These are phyloP conservation scores for Rutidosis leptorrhynchoides DNA, from an alignment of 129 eudicot species.

Conservation along the genomic window DNA sequence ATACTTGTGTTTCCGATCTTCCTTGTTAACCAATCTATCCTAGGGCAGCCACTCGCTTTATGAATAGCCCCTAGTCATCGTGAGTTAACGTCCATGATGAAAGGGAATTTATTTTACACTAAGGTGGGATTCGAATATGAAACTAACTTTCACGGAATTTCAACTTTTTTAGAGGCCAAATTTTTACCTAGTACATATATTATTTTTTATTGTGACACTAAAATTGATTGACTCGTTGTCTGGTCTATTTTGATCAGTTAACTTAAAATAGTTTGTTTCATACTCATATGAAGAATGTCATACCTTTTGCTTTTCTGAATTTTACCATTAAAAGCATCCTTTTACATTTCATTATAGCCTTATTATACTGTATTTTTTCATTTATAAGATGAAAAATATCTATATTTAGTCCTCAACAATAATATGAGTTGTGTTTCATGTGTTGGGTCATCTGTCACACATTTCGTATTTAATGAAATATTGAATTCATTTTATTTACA, in stretches of 20 bases:
- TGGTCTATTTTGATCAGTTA: slow-evolving; percentile 26
- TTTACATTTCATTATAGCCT: not conserved
- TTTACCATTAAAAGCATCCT: slow-evolving; percentile 29
- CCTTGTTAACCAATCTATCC: too few species aligned
- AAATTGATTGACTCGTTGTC: slow-evolving; percentile 23
- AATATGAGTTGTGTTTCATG: not conserved
- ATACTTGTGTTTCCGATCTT: too few species aligned
- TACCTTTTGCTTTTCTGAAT: slow-evolving; percentile 28
- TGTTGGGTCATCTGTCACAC: not conserved
- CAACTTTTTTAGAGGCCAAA: too few species aligned
- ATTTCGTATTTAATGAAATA: too few species aligned
- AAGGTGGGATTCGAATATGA: too few species aligned
- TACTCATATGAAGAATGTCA: slow-evolving; percentile 27
- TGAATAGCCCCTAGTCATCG: too few species aligned
- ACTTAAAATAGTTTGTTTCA: slow-evolving; percentile 29
- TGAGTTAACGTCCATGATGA: too few species aligned
- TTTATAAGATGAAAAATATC: not conserved
- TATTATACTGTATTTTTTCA: not conserved
- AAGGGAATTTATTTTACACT: too few species aligned
- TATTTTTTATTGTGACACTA: not conserved
- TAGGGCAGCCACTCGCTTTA: too few species aligned
- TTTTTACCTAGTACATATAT: too few species aligned
- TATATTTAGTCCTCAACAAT: not conserved
- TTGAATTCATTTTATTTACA: too few species aligned
- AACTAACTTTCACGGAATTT: too few species aligned